Percentiles rank a stretch among this genome's conserved stretches.
These are phyloP conservation scores for Hygrocybe punicea DNA, from an alignment of 768 basidiomycete species.

Conservation along the genomic window DNA sequence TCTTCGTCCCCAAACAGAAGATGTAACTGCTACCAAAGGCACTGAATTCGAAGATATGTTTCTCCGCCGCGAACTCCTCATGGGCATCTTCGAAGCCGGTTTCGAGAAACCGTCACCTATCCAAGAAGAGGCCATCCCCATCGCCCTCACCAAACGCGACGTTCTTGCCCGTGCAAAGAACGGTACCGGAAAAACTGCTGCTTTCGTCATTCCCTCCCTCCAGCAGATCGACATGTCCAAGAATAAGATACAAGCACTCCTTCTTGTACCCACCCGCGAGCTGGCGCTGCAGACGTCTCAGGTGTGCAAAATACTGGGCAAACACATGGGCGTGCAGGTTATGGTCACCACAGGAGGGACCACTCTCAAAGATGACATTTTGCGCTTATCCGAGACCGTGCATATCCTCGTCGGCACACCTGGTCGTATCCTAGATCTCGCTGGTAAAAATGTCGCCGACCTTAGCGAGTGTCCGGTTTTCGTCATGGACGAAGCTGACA, in stretches of 20 bases:
- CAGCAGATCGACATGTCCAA: slow-evolving; percentile 84
- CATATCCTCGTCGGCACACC: slow-evolving; percentile 98
- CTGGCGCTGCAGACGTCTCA: slow-evolving; percentile 98
- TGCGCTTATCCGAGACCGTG: slow-evolving; percentile 83
- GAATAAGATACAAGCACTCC: slow-evolving; percentile 90
- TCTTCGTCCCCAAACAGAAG: slow-evolving; percentile 91
- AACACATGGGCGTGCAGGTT: slow-evolving; percentile 92
- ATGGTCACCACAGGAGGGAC: slow-evolving; percentile 99
- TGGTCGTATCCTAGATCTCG: slow-evolving; percentile 91
- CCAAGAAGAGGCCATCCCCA: slow-evolving; percentile 98
- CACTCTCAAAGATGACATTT: slow-evolving; percentile 95
- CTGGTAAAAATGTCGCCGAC: slow-evolving; percentile 90
- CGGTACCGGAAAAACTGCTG: slow-evolving; percentile 97
- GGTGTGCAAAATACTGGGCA: slow-evolving; percentile 95
- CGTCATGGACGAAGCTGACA: slow-evolving; percentile 99
- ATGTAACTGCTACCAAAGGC: slow-evolving; percentile 92
- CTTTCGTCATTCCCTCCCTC: slow-evolving; percentile 96
- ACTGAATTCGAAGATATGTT: slow-evolving; percentile 94
- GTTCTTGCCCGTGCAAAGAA: slow-evolving; percentile 94
- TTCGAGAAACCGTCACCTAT: slow-evolving; percentile 97
- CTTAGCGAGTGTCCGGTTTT: slow-evolving; percentile 92
- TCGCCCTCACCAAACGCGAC: slow-evolving; percentile 90
- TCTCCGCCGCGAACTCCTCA: slow-evolving; percentile 90
- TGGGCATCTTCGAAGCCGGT: slow-evolving; percentile 99
- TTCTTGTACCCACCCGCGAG: slow-evolving; percentile 98